phyloP scores from a whole-genome alignment of 345 rosid species.

The Cochlearia excelsa region DNA sequence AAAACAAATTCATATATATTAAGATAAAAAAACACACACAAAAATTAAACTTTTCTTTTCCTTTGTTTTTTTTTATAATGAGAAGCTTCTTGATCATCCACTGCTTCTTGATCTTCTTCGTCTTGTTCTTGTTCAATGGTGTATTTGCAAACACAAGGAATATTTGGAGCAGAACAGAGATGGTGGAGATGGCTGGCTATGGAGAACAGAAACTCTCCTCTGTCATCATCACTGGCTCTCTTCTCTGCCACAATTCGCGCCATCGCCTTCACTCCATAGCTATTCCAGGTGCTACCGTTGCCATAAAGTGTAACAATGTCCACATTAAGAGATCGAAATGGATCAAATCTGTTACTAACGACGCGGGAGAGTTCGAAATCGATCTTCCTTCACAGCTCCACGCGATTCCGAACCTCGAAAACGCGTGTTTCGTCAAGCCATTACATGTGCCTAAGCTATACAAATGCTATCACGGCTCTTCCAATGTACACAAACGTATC shows the following conservation, averaged over 20 bases:
- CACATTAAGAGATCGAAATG: slow-evolving; percentile 28
- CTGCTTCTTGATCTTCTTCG: slow-evolving; percentile 35
- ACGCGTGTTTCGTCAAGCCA: slow-evolving; percentile 29
- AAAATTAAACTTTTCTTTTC: background rate
- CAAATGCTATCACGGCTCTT: slow-evolving; percentile 23
- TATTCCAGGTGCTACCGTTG: slow-evolving; percentile 39
- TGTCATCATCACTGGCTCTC: slow-evolving; percentile 34
- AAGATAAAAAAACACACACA: background rate
- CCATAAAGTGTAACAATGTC: slow-evolving; percentile 30
- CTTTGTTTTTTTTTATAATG: no score
- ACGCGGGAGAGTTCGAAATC: slow-evolving; percentile 35
- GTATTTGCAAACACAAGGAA: slow-evolving; percentile 35
- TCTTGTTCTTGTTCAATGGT: slow-evolving; percentile 19
- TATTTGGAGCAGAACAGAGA: slow-evolving; percentile 34
- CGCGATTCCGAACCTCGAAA: slow-evolving; percentile 32
- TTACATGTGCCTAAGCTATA: slow-evolving; percentile 30
- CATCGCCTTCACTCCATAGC: slow-evolving; percentile 17
- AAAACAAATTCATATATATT: slow-evolving; percentile 6
- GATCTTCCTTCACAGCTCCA: slow-evolving; percentile 41
- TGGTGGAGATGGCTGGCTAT: slow-evolving; percentile 37
- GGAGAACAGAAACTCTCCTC: slow-evolving; percentile 41
- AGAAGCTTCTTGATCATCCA: slow-evolving; percentile 21
- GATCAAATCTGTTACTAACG: slow-evolving; percentile 35
- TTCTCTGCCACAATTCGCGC: slow-evolving; percentile 25
- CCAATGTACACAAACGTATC: slow-evolving; percentile 30